phyloP scores from a whole-genome alignment of 2,329 filamentous ascomycete species.

The Diaporthe ampelina region DNA sequence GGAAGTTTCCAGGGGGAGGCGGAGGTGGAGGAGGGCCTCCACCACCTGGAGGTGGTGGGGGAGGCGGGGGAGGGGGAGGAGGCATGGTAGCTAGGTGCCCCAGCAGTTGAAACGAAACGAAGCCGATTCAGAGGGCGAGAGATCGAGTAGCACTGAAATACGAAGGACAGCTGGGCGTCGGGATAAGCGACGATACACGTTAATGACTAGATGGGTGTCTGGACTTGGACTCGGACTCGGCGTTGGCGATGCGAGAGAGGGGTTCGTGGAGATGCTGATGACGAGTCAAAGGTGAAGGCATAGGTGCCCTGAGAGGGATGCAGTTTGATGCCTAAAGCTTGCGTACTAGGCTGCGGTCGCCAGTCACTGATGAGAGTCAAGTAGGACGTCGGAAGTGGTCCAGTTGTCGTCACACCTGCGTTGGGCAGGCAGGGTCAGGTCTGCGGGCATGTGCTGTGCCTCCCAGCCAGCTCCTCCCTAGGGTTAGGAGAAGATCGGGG shows the following conservation, averaged over 20 bases:
- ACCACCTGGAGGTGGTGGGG: constrained; percentile 67
- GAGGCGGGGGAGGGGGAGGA: constrained; percentile 78
- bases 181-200: background rate
- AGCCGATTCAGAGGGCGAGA: background rate
- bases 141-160: background rate
- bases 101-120: background rate
- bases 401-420: constrained; percentile 27
- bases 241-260: background rate
- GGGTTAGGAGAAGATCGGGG: background rate
- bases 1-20: constrained; percentile 68
- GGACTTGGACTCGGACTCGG: background rate
- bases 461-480: background rate
- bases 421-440: constrained; percentile 7
- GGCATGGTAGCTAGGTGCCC: constrained; percentile 51
- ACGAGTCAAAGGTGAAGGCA: background rate
- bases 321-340: constrained; percentile 29
- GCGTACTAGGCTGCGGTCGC: background rate
- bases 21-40: constrained; percentile 75
- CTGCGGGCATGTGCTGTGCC: constrained; percentile 8
- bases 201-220: constrained; percentile 25
- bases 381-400: background rate
- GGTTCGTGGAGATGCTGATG: constrained; percentile 2
- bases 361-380: constrained; percentile 1
- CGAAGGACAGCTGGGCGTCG: background rate
- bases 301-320: background rate